phyloP scores from a whole-genome alignment of 768 basidiomycete species.

The Lyophyllum decastes region DNA sequence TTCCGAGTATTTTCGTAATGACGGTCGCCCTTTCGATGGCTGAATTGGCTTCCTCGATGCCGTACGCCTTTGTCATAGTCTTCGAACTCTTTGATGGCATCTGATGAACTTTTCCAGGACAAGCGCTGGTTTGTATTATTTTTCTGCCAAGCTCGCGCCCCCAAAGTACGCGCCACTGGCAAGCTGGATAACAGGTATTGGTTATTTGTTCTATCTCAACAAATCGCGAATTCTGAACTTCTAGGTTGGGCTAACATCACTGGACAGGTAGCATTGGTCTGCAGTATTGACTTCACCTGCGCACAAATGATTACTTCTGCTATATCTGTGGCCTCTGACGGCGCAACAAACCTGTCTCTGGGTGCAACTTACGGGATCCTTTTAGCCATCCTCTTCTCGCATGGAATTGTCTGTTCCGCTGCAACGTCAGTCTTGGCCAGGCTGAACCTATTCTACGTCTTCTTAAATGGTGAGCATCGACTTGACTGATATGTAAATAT shows the following conservation, averaged over 20 bases:
- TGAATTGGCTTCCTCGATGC: conserved; percentile 74
- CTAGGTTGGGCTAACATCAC: conserved; percentile 73
- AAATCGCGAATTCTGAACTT: neutral
- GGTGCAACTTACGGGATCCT: conserved; percentile 73
- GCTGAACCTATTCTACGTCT: conserved; percentile 69
- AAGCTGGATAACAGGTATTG: conserved; percentile 57
- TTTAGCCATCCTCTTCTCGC: conserved; percentile 61
- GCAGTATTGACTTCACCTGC: conserved; percentile 76
- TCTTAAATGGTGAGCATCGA: conserved; percentile 56
- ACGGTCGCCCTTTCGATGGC: conserved; percentile 72
- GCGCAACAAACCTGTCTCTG: conserved; percentile 48
- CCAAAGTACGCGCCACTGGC: conserved; percentile 60
- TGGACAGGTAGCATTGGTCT: conserved; percentile 64
- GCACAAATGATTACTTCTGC: conserved; percentile 80
- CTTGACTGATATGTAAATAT: neutral
- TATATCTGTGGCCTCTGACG: conserved; percentile 61
- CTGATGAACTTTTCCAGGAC: conserved; percentile 45
- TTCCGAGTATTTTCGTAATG: conserved; percentile 69
- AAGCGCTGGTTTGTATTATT: conserved; percentile 79
- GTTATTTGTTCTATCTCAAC: neutral
- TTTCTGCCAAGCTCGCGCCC: conserved; percentile 74
- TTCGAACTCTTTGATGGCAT: neutral
- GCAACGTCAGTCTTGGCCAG: conserved; percentile 65
- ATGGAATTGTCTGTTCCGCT: conserved; percentile 72
- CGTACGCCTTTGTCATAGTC: conserved; percentile 47